Conservation (phyloP, 495 filamentous ascomycete species). For the Terfezia boudieri region DNA sequence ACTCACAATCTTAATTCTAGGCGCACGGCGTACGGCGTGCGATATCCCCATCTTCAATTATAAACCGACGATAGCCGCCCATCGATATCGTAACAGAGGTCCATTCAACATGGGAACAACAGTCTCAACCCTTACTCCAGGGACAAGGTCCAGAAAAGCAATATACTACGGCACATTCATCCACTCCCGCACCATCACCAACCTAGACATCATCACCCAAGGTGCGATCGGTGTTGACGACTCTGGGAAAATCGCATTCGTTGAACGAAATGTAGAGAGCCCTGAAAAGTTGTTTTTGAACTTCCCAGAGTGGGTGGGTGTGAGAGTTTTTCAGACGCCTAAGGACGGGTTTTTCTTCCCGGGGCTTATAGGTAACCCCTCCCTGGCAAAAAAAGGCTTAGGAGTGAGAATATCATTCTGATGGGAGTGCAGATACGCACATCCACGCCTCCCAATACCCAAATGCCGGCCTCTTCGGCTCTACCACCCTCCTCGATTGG, state of each 20-base stretch:
- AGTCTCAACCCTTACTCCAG: too few relatives aligned
- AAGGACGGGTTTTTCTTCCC: slow-evolving; percentile 68
- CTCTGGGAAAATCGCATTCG: slow-evolving; percentile 6
- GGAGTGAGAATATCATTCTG: slow-evolving; percentile 1
- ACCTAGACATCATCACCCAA: slow-evolving; percentile 5
- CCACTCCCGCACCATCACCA: slow-evolving; percentile 4
- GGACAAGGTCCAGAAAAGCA: not conserved
- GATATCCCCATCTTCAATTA: too few relatives aligned
- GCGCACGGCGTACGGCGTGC: too few relatives aligned
- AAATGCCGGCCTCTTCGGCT: slow-evolving; percentile 78
- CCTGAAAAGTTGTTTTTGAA: slow-evolving; percentile 1
- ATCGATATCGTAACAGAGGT: too few relatives aligned
- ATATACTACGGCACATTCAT: slow-evolving; percentile 16
- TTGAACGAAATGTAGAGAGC: slow-evolving; percentile 2
- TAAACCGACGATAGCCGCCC: too few relatives aligned
- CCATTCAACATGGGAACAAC: too few relatives aligned
- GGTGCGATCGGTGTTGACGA: slow-evolving; percentile 9
- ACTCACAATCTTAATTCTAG: too few relatives aligned
- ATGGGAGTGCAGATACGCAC: slow-evolving; percentile 46
- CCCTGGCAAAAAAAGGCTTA: not conserved
- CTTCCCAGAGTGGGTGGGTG: not conserved
- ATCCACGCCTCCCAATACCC: slow-evolving; percentile 88
- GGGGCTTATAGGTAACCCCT: slow-evolving; percentile 55
- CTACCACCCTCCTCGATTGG: slow-evolving; percentile 75
- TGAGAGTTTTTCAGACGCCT: not conserved